Conservation (phyloP, 345 rosid genomes). For the Citrus cavaleriei region DNA sequence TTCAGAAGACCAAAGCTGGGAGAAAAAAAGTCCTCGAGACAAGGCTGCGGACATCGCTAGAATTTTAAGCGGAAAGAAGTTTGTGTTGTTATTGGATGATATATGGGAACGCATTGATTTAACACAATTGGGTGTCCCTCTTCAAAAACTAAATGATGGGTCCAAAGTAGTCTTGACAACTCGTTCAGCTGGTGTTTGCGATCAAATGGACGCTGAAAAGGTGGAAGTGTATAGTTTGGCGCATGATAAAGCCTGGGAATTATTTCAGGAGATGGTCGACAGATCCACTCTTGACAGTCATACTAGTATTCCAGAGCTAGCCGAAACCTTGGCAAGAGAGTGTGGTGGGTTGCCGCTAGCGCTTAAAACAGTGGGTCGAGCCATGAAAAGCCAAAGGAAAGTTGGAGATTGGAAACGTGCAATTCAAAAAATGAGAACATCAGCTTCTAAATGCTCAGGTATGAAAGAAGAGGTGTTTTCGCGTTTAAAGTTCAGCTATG, state of each 20-base stretch:
- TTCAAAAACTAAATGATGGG: too few relatives aligned
- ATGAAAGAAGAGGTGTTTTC: too few relatives aligned
- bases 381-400: not conserved
- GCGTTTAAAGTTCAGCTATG: too few relatives aligned
- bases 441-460: conserved; percentile 3
- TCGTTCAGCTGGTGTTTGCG: not conserved
- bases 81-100: too few relatives aligned
- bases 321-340: not conserved
- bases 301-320: not conserved
- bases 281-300: not conserved
- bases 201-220: not conserved
- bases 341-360: not conserved
- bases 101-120: too few relatives aligned
- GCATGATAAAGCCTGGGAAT: not conserved
- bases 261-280: not conserved
- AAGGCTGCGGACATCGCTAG: too few relatives aligned
- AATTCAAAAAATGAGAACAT: not conserved
- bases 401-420: not conserved
- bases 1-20: not conserved
- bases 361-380: not conserved
- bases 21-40: not conserved
- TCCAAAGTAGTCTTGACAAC: too few relatives aligned
- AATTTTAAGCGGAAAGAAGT: too few relatives aligned
- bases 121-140: too few relatives aligned
- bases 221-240: not conserved